A percentile compares a stretch with the other conserved stretches of the same genome.
phyloP scores from a whole-genome alignment of 441 rosid species.

The Populus hybrid region DNA sequence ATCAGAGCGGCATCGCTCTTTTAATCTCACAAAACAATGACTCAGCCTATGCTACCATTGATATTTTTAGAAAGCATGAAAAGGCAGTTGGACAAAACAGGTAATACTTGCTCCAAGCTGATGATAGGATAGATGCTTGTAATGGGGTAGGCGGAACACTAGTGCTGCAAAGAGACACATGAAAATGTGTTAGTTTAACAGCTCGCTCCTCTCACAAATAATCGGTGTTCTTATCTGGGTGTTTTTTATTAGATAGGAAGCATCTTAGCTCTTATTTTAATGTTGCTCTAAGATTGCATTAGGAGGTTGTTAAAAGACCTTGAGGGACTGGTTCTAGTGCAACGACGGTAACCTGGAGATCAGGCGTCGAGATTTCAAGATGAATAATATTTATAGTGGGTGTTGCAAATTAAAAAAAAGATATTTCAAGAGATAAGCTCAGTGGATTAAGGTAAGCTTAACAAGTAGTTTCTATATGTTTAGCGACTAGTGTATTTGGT shows the following conservation, averaged over 20 bases:
- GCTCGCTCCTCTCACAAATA: neutral
- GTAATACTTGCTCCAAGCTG: neutral
- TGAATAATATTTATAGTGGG: neutral
- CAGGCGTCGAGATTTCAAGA: no score
- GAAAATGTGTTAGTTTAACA: conserved; percentile 5
- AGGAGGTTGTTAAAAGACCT: conserved; percentile 3
- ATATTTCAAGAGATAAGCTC: no score
- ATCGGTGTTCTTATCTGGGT: neutral
- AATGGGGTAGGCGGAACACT: neutral
- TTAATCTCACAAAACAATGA: neutral
- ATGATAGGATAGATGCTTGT: no score
- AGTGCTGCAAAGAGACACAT: conserved; percentile 1
- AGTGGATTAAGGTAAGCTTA: neutral
- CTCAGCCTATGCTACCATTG: no score
- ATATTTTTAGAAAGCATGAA: neutral
- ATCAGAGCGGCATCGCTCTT: no score
- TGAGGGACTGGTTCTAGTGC: neutral
- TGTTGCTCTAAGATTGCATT: neutral
- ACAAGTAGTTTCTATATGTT: neutral
- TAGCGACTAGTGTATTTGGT: no score
- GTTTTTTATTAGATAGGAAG: neutral
- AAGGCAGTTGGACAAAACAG: conserved; percentile 1
- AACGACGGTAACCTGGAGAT: neutral
- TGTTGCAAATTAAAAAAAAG: no score
- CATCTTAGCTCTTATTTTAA: neutral